Evolutionary conservation across 148 eudicot species (phyloP).

Genomic region (Amaranthus cruentus): DNA sequence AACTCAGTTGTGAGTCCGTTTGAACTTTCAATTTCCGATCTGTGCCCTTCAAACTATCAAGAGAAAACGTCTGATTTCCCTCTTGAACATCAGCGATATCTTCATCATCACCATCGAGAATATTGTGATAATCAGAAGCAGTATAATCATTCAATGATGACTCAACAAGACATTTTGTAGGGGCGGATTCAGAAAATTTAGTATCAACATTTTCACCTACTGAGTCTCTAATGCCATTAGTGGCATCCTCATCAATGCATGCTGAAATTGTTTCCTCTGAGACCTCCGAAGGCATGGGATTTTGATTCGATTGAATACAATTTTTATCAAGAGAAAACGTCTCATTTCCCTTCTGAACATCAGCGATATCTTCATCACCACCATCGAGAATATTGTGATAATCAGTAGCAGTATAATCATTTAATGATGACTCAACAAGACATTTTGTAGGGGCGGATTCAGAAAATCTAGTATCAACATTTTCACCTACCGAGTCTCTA

Average conservation of each 20-base stretch:
- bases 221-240: slow-evolving; percentile 27
- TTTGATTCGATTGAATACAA: slow-evolving; percentile 38
- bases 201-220: slow-evolving; percentile 40
- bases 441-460: slow-evolving; percentile 37
- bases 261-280: slow-evolving; percentile 34
- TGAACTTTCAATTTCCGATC: slow-evolving; percentile 41
- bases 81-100: slow-evolving; percentile 36
- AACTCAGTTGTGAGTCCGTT: slow-evolving; percentile 44
- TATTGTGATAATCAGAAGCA: slow-evolving; percentile 28
- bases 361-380: slow-evolving; percentile 35
- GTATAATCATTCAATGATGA: slow-evolving; percentile 34
- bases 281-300: slow-evolving; percentile 29
- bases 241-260: slow-evolving; percentile 40
- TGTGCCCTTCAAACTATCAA: slow-evolving; percentile 41
- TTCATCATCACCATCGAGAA: slow-evolving; percentile 37
- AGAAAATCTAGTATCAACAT: slow-evolving; percentile 36
- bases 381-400: slow-evolving; percentile 32
- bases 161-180: slow-evolving; percentile 46
- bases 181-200: slow-evolving; percentile 33
- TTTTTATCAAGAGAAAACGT: slow-evolving; percentile 47
- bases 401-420: slow-evolving; percentile 32
- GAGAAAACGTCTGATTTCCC: slow-evolving; percentile 33
- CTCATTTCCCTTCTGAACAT: slow-evolving; percentile 35
- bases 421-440: slow-evolving; percentile 41
- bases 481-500: slow-evolving; percentile 36